Evolutionary conservation across 345 rosid genomes (phyloP).

Genomic region (Populus nigra): DNA sequence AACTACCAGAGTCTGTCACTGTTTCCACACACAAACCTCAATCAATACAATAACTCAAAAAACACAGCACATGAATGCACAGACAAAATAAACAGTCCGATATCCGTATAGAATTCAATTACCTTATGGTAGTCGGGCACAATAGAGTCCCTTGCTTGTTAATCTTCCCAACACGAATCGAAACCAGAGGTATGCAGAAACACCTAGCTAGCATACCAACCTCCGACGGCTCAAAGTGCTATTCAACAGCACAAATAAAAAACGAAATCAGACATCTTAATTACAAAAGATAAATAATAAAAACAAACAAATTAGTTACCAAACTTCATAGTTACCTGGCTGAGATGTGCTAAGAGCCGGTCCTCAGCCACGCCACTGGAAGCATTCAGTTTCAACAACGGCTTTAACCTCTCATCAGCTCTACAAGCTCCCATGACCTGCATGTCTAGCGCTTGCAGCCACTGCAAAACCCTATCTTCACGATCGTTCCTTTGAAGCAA

Average conservation of each 20-base stretch:
- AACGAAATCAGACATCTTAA: background rate
- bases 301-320: too few relatives aligned
- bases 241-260: conserved; percentile 4
- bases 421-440: conserved; percentile 94
- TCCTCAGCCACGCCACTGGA: conserved; percentile 73
- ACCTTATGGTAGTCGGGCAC: conserved; percentile 75
- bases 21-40: background rate
- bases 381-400: conserved; percentile 68
- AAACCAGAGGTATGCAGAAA: conserved; percentile 91
- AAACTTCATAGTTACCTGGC: conserved; percentile 53
- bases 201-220: conserved; percentile 93
- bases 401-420: conserved; percentile 94
- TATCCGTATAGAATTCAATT: conserved; percentile 21
- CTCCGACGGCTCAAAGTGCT: conserved; percentile 92
- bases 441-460: conserved; percentile 91
- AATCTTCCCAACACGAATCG: conserved; percentile 83
- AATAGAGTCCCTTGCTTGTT: conserved; percentile 62
- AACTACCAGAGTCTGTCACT: background rate
- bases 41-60: background rate
- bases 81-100: background rate
- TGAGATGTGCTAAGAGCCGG: conserved; percentile 71
- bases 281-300: background rate
- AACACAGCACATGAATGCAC: background rate
- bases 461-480: conserved; percentile 73
- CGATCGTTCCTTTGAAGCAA: conserved; percentile 56